These are phyloP conservation scores for Cyclostephanos invisitatus DNA, from an alignment of 108 stramenopile genomes.

Conservation along the genomic window DNA sequence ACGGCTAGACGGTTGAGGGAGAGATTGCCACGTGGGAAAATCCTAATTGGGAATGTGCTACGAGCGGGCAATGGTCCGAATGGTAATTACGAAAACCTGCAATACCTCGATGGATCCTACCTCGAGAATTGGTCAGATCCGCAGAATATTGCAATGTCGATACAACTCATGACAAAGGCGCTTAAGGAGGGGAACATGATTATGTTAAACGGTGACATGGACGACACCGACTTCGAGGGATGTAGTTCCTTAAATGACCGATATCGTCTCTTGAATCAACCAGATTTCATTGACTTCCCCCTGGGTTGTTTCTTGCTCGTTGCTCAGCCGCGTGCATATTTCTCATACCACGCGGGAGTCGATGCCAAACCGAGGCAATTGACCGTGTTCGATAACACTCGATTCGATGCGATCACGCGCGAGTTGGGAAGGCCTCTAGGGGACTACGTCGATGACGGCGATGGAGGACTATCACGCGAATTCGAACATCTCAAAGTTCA, in stretches of 20 bases:
- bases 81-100: not conserved
- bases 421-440: slow-evolving; percentile 24
- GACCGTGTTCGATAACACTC: slow-evolving; percentile 9
- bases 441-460: slow-evolving; percentile 10
- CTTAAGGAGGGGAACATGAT: slow-evolving; percentile 23
- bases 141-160: slow-evolving; percentile 11
- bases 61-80: slow-evolving; percentile 7
- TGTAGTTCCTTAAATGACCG: slow-evolving; percentile 20
- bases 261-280: slow-evolving; percentile 21
- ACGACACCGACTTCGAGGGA: slow-evolving; percentile 8
- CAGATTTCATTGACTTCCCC: slow-evolving; percentile 26
- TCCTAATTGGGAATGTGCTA: slow-evolving; percentile 43
- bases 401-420: slow-evolving; percentile 19
- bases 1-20: slow-evolving; percentile 31
- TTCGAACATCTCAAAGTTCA: slow-evolving; percentile 21
- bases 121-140: slow-evolving; percentile 36
- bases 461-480: slow-evolving; percentile 5
- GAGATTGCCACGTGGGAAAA: slow-evolving; percentile 30
- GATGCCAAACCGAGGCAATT: slow-evolving; percentile 9
- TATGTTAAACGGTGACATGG: slow-evolving; percentile 31
- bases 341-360: slow-evolving; percentile 30
- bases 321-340: slow-evolving; percentile 34
- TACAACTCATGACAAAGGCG: slow-evolving; percentile 35
- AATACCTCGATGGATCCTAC: slow-evolving; percentile 46
- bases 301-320: slow-evolving; percentile 33